Conservation (phyloP, 2,329 filamentous ascomycete genomes). For the Calycina herbarum region DNA sequence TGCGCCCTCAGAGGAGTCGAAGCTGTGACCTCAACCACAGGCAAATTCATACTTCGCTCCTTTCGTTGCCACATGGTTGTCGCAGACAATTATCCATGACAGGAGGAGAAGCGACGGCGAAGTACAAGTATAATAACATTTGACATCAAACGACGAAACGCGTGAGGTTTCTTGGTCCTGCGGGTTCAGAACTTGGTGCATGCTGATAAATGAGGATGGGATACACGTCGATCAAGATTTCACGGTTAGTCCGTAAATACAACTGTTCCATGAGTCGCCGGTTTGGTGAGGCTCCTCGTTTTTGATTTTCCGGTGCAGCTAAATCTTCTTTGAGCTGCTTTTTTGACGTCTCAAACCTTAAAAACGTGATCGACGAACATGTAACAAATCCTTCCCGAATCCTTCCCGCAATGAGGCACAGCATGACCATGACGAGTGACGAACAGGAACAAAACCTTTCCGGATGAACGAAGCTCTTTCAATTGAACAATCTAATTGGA, state of each 20-base stretch:
- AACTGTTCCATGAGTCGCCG: conserved; percentile 14
- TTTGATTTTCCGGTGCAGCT: conserved; percentile 1
- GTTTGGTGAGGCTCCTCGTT: background rate
- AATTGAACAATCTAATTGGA: conserved; percentile 2
- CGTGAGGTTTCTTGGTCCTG: conserved; percentile 15
- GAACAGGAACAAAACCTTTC: background rate
- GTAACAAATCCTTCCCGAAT: conserved; percentile 17
- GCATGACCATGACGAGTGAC: background rate
- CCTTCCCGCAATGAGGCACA: conserved; percentile 3
- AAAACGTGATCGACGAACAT: conserved; percentile 17
- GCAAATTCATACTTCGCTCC: conserved; percentile 11
- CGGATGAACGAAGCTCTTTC: background rate
- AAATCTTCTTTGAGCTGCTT: conserved; percentile 4
- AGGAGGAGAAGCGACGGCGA: conserved; percentile 8
- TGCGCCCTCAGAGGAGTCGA: conserved; percentile 14
- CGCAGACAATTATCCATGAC: conserved; percentile 9
- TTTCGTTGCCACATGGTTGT: conserved; percentile 13
- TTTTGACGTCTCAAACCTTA: conserved; percentile 14
- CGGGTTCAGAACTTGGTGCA: background rate
- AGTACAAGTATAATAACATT: conserved; percentile 12
- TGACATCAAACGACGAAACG: conserved; percentile 14
- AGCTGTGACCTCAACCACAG: conserved; percentile 13
- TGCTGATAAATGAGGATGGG: conserved; percentile 4
- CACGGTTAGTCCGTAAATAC: conserved; percentile 1
- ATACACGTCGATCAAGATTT: conserved; percentile 5